Percentiles rank a stretch among this genome's conserved stretches.
These are phyloP conservation scores for Aspergillus neotritici DNA, from an alignment of 2,329 filamentous ascomycete genomes.

Conservation along the genomic window DNA sequence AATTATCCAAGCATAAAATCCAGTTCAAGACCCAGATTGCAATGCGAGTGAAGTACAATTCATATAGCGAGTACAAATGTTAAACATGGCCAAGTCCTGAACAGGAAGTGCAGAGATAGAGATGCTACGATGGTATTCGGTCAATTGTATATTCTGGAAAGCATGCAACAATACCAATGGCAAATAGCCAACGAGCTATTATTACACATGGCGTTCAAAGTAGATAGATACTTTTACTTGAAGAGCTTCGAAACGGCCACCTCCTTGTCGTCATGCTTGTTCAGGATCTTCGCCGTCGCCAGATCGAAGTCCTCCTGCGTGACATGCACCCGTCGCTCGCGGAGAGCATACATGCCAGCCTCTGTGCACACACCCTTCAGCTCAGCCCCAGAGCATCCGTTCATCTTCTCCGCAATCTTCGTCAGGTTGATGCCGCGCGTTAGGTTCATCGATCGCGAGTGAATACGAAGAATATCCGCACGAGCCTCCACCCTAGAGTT, in stretches of 20 bases:
- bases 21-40: too few relatives aligned
- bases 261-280: conserved; percentile 99
- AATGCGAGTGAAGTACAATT: too few relatives aligned
- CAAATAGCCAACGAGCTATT: too few relatives aligned
- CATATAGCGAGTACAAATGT: too few relatives aligned
- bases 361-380: conserved; percentile 98
- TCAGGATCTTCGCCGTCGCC: conserved; percentile 96
- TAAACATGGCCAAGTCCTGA: too few relatives aligned
- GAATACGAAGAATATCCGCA: conserved; percentile 95
- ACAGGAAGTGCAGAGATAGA: too few relatives aligned
- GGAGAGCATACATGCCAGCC: conserved; percentile 94
- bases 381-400: conserved; percentile 94
- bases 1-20: too few relatives aligned
- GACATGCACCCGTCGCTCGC: conserved; percentile 92
- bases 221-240: conserved; percentile 23
- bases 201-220: neutral
- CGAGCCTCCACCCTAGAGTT: conserved; percentile 68
- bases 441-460: conserved; percentile 97
- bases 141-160: too few relatives aligned
- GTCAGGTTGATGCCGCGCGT: conserved; percentile 94
- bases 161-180: too few relatives aligned
- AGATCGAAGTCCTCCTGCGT: conserved; percentile 99
- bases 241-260: conserved; percentile 34
- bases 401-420: conserved; percentile 99
- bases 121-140: too few relatives aligned